Evolutionary conservation across 495 filamentous ascomycete genomes (phyloP).

Genomic region (Delitschia confertaspora): DNA sequence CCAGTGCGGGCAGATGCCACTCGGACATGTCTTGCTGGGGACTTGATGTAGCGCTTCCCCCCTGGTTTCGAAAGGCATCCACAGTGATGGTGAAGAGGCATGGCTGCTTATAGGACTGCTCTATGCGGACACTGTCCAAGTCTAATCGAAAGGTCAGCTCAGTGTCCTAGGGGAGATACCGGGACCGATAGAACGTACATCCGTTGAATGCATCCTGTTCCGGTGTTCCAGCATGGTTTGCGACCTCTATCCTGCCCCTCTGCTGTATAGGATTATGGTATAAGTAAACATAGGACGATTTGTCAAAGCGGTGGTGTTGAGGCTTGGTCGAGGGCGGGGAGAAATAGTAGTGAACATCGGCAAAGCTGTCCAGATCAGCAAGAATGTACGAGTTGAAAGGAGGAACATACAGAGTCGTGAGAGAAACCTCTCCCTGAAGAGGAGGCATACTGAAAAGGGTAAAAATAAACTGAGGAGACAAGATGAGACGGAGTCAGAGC

Average conservation of each 20-base stretch:
- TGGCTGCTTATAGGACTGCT: constrained; percentile 70
- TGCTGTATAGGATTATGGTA: constrained; percentile 63
- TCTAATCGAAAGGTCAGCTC: constrained; percentile 36
- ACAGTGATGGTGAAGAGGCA: constrained; percentile 68
- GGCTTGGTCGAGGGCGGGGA: constrained; percentile 59
- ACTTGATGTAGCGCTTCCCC: constrained; percentile 15
- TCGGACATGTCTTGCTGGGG: constrained; percentile 43
- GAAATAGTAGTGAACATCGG: constrained; percentile 86
- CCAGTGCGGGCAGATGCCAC: constrained; percentile 70
- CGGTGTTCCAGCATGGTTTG: constrained; percentile 76
- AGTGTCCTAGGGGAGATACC: neutral
- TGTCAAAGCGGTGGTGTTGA: constrained; percentile 78
- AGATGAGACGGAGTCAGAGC: no score
- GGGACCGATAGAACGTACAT: constrained; percentile 44
- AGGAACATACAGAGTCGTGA: constrained; percentile 65
- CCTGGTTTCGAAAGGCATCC: constrained; percentile 41
- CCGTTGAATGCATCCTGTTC: constrained; percentile 86
- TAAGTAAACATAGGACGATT: constrained; percentile 79
- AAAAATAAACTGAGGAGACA: no score
- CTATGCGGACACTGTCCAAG: constrained; percentile 55
- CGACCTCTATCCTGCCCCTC: constrained; percentile 69
- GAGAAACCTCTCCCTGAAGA: constrained; percentile 65
- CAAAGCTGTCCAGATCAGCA: no score
- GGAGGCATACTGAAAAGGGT: constrained; percentile 59
- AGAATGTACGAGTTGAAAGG: no score